Conservation (phyloP, 2,329 filamentous ascomycete species). For the Beauveria australis region DNA sequence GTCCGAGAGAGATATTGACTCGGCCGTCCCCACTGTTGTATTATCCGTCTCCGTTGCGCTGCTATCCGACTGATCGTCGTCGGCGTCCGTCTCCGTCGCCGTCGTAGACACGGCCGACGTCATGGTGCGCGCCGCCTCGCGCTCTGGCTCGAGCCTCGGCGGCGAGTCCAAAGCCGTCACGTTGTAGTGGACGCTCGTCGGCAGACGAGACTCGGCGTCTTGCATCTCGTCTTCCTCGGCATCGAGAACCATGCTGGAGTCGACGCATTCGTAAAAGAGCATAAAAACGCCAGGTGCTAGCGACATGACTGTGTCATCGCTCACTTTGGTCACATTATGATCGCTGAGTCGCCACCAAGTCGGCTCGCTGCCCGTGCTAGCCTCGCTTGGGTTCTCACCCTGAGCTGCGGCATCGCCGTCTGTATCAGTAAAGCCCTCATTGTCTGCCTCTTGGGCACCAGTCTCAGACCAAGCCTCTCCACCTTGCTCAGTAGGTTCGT, state of each 20-base stretch:
- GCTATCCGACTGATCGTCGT: background rate
- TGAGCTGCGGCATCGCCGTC: background rate
- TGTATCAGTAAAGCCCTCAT: background rate
- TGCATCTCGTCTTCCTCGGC: constrained; percentile 19
- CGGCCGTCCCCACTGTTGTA: constrained; percentile 4
- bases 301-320: constrained; percentile 62
- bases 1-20: background rate
- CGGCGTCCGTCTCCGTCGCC: background rate
- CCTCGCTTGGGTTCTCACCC: background rate
- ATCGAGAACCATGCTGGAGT: constrained; percentile 39
- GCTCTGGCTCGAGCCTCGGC: background rate
- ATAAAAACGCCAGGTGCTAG: constrained; percentile 81
- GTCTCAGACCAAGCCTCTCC: too few relatives aligned
- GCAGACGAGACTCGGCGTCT: constrained; percentile 1
- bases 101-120: background rate
- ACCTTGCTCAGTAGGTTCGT: background rate
- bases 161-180: background rate
- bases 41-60: constrained; percentile 6
- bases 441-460: background rate
- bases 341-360: constrained; percentile 78
- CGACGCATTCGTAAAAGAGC: constrained; percentile 84
- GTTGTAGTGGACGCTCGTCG: background rate
- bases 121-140: background rate
- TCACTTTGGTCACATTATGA: constrained; percentile 68
- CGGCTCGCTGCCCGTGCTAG: constrained; percentile 11